Conservation (phyloP, 2,329 filamentous ascomycete genomes). For the Pestalotiopsis sp. region DNA sequence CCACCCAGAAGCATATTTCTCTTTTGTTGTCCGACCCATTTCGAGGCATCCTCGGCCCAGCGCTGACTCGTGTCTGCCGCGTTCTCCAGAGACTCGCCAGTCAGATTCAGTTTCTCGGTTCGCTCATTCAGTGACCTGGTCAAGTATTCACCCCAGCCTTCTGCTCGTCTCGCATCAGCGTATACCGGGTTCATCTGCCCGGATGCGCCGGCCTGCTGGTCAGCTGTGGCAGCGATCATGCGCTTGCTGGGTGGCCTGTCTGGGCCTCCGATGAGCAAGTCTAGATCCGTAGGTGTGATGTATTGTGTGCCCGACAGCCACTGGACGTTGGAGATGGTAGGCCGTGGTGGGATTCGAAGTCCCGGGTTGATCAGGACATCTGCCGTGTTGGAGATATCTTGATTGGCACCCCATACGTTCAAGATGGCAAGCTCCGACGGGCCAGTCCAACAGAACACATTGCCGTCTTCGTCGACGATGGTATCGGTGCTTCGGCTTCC, state of each 20-base stretch:
- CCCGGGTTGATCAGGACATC: conserved; percentile 82
- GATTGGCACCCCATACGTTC: conserved; percentile 81
- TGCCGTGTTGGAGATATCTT: conserved; percentile 61
- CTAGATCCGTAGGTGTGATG: conserved; percentile 83
- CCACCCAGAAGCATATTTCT: conserved; percentile 76
- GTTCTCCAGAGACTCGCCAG: conserved; percentile 83
- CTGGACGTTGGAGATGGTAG: conserved; percentile 92
- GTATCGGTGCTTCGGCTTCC: conserved; percentile 70
- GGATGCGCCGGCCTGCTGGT: conserved; percentile 63
- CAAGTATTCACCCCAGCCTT: conserved; percentile 80
- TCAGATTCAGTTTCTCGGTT: conserved; percentile 82
- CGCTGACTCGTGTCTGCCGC: conserved; percentile 79
- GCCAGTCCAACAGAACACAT: conserved; percentile 85
- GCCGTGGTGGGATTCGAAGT: conserved; percentile 73
- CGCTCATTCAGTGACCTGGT: conserved; percentile 85
- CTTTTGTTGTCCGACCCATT: conserved; percentile 87
- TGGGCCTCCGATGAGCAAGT: conserved; percentile 86
- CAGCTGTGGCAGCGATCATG: conserved; percentile 80
- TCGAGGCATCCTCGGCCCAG: conserved; percentile 87
- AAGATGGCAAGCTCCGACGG: conserved; percentile 83
- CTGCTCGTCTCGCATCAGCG: conserved; percentile 42
- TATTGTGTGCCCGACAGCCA: conserved; percentile 97
- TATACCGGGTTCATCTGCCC: conserved; percentile 35
- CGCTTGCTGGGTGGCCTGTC: conserved; percentile 86
- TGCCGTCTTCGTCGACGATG: conserved; percentile 75